Conservation (phyloP, 2,329 filamentous ascomycete species). For the Thielaviopsis euricoi region DNA sequence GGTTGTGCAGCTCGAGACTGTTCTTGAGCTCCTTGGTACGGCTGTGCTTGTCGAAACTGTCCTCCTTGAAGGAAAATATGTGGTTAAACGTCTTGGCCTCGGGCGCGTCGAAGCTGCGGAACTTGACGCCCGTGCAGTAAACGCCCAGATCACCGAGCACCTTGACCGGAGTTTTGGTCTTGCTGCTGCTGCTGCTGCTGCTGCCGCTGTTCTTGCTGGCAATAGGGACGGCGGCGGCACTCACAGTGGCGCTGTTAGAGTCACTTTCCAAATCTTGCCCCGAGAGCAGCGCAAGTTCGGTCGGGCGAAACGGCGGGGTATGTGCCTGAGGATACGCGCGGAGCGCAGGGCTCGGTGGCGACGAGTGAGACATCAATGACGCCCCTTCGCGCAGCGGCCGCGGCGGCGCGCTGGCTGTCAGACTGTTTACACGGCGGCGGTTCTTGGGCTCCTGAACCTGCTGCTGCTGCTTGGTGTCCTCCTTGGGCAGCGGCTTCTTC, state of each 20-base stretch:
- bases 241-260: too few relatives aligned
- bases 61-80: constrained; percentile 88
- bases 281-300: constrained; percentile 13
- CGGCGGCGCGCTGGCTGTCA: constrained; percentile 53
- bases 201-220: too few relatives aligned
- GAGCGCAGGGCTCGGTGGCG: constrained; percentile 38
- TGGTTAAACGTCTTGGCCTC: constrained; percentile 85
- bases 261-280: constrained; percentile 81
- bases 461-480: constrained; percentile 16
- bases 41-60: constrained; percentile 67
- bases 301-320: not conserved
- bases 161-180: constrained; percentile 66
- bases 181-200: constrained; percentile 37
- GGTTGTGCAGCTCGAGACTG: constrained; percentile 75
- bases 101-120: constrained; percentile 58
- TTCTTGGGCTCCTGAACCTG: constrained; percentile 25
- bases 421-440: constrained; percentile 47
- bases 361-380: constrained; percentile 31
- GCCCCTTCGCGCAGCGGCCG: constrained; percentile 37
- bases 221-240: too few relatives aligned
- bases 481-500: constrained; percentile 50
- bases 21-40: constrained; percentile 60
- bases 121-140: constrained; percentile 59
- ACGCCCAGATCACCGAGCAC: constrained; percentile 75
- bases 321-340: constrained; percentile 19